These are phyloP conservation scores for Lactarius vividus DNA, from an alignment of 768 basidiomycete species.

Conservation along the genomic window DNA sequence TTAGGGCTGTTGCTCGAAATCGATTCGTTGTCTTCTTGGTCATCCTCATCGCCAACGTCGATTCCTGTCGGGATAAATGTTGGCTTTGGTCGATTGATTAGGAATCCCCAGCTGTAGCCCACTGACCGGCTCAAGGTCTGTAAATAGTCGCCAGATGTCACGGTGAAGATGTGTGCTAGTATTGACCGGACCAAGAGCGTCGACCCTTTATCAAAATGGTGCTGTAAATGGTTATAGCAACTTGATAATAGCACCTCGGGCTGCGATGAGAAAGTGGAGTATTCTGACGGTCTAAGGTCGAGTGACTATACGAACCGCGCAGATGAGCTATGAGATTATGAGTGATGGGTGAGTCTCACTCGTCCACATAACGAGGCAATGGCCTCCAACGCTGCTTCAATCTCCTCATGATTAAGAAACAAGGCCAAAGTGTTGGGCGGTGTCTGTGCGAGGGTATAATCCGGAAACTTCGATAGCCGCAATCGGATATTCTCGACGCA, in stretches of 20 bases:
- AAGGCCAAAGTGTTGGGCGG: constrained; percentile 26
- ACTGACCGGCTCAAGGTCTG: constrained; percentile 56
- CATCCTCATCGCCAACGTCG: constrained; percentile 42
- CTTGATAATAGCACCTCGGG: constrained; percentile 55
- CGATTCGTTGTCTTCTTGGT: constrained; percentile 36
- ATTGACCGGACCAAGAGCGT: constrained; percentile 47
- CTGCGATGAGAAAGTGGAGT: constrained; percentile 24
- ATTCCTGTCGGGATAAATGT: constrained; percentile 20
- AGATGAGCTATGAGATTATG: not conserved
- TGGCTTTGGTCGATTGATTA: constrained; percentile 11
- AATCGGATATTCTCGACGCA: constrained; percentile 31
- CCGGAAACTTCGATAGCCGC: constrained; percentile 21
- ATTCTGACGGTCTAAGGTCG: constrained; percentile 20
- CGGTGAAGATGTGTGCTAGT: constrained; percentile 66
- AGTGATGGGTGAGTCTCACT: constrained; percentile 40
- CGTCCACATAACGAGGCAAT: constrained; percentile 57
- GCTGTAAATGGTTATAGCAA: constrained; percentile 56
- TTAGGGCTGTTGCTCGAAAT: constrained; percentile 36
- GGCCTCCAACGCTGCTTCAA: constrained; percentile 35
- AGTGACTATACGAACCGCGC: constrained; percentile 20
- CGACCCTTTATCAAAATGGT: constrained; percentile 55
- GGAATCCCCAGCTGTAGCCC: constrained; percentile 40
- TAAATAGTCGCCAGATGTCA: constrained; percentile 62
- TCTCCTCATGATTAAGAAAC: constrained; percentile 31
- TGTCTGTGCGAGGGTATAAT: constrained; percentile 6